Base-by-base conservation (phyloP, 2,329 filamentous ascomycete species). In the Scedosporium aurantiacum region DNA sequence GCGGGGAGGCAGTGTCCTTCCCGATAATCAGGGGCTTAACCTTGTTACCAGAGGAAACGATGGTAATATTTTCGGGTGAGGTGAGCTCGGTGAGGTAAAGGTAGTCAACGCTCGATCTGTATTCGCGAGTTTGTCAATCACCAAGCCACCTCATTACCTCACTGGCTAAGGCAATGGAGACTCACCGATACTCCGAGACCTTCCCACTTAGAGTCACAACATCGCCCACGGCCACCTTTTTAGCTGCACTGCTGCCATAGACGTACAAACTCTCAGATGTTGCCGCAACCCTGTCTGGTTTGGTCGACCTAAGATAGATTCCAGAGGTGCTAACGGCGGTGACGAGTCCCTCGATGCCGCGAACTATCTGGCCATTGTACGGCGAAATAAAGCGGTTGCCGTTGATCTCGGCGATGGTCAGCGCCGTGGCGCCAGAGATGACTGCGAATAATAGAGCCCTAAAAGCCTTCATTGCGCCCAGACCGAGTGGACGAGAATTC, bases 211-310 rank as follows among this genome's bases (percentile, higher is more conserved):
- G 71, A 0, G 79, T 78, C 64, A 90, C 75, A 59, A 85, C 73
- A 66, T 89, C 84, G 58, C 87, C 87, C 8, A 87, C 79, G 6
- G 78, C 77, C 56, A 86, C 72, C 66, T 80, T 79, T 5, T 73
- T 70, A 21, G 77, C 76, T 1, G 82, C 76, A 5, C 74, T 73
- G 65, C 74, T 76, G 64, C 82, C 78, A 67, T 80, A 90, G 47
- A 90, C 80, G 66, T 87, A 89, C 63, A 90, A 70, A 1, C 83
- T 83, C 68, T 88, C 84, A 0, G 85, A 89, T 2, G 83, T 85
- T 56, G 75, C 74, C 14, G 73, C 69, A 67, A 85, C 79, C 57
- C 76, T 70, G 67, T 87, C 82, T 0, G 82, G 79, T 40, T 73
- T 75, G 0, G 79, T 80, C 1, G 85, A 87, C 52, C 83, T 82